Percentiles rank a stretch among this genome's conserved stretches.
Conservation (phyloP, 2,329 filamentous ascomycete species). For the Aspergillus glaucus region DNA sequence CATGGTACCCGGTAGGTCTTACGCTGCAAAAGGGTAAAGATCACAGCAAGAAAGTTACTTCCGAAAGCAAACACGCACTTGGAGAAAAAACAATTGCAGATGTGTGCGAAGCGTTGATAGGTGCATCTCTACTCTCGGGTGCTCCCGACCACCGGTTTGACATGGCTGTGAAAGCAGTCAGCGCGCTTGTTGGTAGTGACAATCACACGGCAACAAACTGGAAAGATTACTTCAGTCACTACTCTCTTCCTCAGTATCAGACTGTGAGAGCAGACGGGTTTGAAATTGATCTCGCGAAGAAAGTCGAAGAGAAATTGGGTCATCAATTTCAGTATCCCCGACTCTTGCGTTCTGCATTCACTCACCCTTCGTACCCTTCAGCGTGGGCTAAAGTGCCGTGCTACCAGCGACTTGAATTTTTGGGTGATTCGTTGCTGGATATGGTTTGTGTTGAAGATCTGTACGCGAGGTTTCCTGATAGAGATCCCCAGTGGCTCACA, state of each 20-base stretch:
- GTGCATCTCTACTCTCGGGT: conserved; percentile 63
- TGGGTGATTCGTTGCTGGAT: conserved; percentile 83
- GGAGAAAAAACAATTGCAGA: conserved; percentile 89
- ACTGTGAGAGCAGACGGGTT: conserved; percentile 53
- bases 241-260: conserved; percentile 67
- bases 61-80: conserved; percentile 55
- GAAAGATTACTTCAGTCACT: conserved; percentile 65
- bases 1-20: conserved; percentile 83
- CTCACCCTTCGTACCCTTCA: conserved; percentile 74
- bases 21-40: conserved; percentile 67
- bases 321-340: conserved; percentile 69
- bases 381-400: conserved; percentile 72
- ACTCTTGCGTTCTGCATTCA: conserved; percentile 76
- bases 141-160: conserved; percentile 49
- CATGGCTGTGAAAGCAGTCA: conserved; percentile 54
- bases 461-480: conserved; percentile 67
- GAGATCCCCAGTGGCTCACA: conserved; percentile 92
- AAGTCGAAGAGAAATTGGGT: conserved; percentile 54
- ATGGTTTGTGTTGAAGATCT: conserved; percentile 78
- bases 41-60: conserved; percentile 42
- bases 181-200: conserved; percentile 56
- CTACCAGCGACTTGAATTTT: conserved; percentile 87
- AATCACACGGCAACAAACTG: conserved; percentile 66
- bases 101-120: conserved; percentile 90
- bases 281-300: conserved; percentile 61